Evolutionary conservation across 371 early-diverging fungal species (phyloP), one percentile per base, ranked within the genome.

Genomic region (Saksenaea vasiformis): DNA sequence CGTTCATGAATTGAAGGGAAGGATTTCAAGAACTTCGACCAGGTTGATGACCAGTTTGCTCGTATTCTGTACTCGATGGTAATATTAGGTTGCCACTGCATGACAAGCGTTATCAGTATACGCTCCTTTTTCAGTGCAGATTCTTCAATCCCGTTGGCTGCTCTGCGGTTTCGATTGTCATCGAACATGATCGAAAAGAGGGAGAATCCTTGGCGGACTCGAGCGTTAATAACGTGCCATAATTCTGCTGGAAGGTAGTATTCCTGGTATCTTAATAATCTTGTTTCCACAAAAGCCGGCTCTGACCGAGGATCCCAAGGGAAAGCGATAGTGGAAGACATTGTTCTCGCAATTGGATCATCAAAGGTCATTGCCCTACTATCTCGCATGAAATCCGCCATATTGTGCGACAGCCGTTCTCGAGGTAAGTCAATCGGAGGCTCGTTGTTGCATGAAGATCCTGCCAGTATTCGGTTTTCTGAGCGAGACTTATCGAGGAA

Each of bases 31-130:
- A 67, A 65, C 14, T 64, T 60, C 11, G 71, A 58, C 41, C 73
- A 62, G 0, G 69, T 66, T 0, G 72, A 67, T 11, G 65, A 62
- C 68, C 76, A 73, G 2, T 58, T 47, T 14, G 78, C 73, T 15
- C 72, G 74, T 54, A 96, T 87, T 28, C 88, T 89, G 76, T 98
- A 98, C 41, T 91, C 88, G 10, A 98, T 84, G 0, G 90, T 91
- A 41, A 96, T 89, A 64, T 93, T 89, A 0, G 93, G 93, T 26
- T 93, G 87, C 95, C 95, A 95, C 9, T 86, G 85, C 62, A 93
- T 66, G 31, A 83, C 74, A 55, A 95, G 68, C 17, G 82, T 82
- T 36, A 93, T 79, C 26, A 82, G 79, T 0, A 92, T 78, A 60
- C 84, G 85, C 57, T 85, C 84, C 15, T 68, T 69, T 26, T 60